These are phyloP conservation scores for Verticillium klebahnii DNA, from an alignment of 2,329 filamentous ascomycete genomes.

Conservation along the genomic window DNA sequence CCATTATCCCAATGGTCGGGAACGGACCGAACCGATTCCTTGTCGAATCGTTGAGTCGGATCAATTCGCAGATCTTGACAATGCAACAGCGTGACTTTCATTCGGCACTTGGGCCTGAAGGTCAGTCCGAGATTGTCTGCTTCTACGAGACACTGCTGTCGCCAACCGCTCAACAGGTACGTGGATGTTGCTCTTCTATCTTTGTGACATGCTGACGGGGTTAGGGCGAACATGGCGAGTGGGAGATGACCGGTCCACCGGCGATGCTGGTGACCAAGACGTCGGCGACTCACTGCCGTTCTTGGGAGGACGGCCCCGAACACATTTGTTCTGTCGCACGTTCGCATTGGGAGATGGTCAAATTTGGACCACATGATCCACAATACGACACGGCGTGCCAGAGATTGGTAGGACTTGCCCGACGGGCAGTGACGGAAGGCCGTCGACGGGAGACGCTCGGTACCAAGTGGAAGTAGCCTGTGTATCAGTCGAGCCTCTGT, in stretches of 20 bases:
- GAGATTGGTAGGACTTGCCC: slow-evolving; percentile 5
- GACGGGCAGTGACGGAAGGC: not conserved
- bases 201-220: not conserved
- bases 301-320: slow-evolving; percentile 15
- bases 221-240: slow-evolving; percentile 13
- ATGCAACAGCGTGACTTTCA: slow-evolving; percentile 3
- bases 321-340: slow-evolving; percentile 15
- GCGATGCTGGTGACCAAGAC: slow-evolving; percentile 16
- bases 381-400: slow-evolving; percentile 5
- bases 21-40: slow-evolving; percentile 9
- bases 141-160: slow-evolving; percentile 20
- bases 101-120: slow-evolving; percentile 8
- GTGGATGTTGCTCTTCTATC: not conserved
- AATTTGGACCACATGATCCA: slow-evolving; percentile 16
- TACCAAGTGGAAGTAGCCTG: too few species aligned
- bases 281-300: slow-evolving; percentile 18
- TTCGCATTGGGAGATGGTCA: slow-evolving; percentile 18
- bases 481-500: too few species aligned
- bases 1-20: slow-evolving; percentile 14
- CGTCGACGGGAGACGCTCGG: too few species aligned
- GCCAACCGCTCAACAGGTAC: slow-evolving; percentile 16
- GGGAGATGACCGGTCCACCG: slow-evolving; percentile 17
- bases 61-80: slow-evolving; percentile 3
- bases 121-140: slow-evolving; percentile 15
- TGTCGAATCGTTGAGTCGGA: slow-evolving; percentile 3